Conservation (phyloP, 345 rosid species). For the Salix purpurea region DNA sequence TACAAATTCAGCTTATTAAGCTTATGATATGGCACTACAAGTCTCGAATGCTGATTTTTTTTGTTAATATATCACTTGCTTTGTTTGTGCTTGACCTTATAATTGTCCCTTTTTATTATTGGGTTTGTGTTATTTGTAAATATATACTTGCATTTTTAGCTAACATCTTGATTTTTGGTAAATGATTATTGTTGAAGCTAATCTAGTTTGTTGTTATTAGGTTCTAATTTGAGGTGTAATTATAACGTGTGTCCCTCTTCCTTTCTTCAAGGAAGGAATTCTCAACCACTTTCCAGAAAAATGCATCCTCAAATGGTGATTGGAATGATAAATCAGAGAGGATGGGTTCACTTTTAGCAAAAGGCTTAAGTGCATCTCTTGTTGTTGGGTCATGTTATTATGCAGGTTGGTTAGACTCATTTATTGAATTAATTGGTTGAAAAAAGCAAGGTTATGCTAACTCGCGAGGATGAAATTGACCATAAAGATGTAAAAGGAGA, state of each 20-base stretch:
- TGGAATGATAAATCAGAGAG: slow-evolving; percentile 33
- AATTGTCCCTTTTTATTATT: background rate
- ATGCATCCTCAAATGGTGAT: slow-evolving; percentile 40
- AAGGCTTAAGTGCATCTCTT: slow-evolving; percentile 45
- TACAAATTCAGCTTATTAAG: background rate
- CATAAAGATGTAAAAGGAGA: slow-evolving; percentile 28
- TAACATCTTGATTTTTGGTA: background rate
- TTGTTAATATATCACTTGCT: background rate
- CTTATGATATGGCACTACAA: background rate
- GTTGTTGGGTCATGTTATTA: slow-evolving; percentile 51
- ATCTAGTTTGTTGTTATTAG: background rate
- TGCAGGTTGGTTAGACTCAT: slow-evolving; percentile 55
- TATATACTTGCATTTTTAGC: background rate
- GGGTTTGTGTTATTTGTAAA: background rate
- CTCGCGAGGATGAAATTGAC: slow-evolving; percentile 22
- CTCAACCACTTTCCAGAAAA: slow-evolving; percentile 43
- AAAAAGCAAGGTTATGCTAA: slow-evolving; percentile 25
- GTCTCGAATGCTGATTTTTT: background rate
- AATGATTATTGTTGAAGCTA: background rate
- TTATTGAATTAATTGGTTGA: slow-evolving; percentile 37
- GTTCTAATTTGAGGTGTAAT: slow-evolving; percentile 13
- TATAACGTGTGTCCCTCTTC: slow-evolving; percentile 35
- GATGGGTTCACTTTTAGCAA: slow-evolving; percentile 27
- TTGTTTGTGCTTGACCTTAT: background rate
- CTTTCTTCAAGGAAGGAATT: slow-evolving; percentile 47